Base-by-base conservation (phyloP, 192 early-diverging fungal genomes). In the Coemansia nantahalensis region DNA sequence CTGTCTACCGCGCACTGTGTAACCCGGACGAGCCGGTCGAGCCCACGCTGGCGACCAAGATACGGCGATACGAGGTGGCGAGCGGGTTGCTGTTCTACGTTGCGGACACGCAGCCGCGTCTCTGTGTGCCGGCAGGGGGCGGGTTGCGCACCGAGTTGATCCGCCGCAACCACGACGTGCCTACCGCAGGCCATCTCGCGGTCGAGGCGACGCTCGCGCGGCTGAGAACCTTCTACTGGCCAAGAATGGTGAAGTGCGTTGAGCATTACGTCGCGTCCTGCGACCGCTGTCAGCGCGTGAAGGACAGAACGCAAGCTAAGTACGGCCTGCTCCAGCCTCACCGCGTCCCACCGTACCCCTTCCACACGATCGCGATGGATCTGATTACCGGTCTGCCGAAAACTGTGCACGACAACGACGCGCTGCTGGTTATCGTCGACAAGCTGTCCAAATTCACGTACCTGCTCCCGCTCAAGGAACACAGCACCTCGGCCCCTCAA, bases 391-490 rank as follows among this genome's bases (percentile, higher is more conserved):
- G 22, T 5, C 23, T 43, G 14, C 41, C 41, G 14, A 13, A 14
- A 13, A 43, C 21, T 10, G 7, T n/a, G 41, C 2, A 1, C 12
- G 22, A 14, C 24, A 10, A 43, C 26, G 15, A 43, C 21, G 26
- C 42, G 11, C 26, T 28, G 4, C 26, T 28, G 4, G 45, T 47
- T 8, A 34, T 34, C 7, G 45, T 47, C 5, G 18, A 16, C 31
- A 47, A 34, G 3, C 31, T 47, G 28, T 16, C 30, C 10, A 47
- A 47, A 11, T 47, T 17, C 45, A 47, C 45, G 1, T 47, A 47
- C 4, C 45, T 47, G 5, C 13, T 47, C 13, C 45, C 28, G 12
- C 45, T 47, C 2, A 15, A 34, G n/a, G 45, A 31, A 15, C 45
- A 19, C 6, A 3, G 28, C 8, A 28, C 32, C 7, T 4, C 7